Conservation (phyloP, 2,329 filamentous ascomycete genomes). For the Nothomitra cinnamomea region DNA sequence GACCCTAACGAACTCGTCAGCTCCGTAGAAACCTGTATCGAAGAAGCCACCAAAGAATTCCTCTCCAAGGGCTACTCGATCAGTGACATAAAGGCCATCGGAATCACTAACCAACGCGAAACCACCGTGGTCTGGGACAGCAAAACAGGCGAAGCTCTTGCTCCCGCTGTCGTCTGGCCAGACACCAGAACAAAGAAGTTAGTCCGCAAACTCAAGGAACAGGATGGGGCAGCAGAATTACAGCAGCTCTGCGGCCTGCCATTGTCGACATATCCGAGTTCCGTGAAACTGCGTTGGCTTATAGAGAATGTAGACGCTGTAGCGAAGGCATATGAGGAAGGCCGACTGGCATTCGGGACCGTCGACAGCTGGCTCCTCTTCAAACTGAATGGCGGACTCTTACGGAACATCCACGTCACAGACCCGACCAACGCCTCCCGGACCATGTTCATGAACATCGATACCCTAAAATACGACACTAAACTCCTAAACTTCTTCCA, state of each 20-base stretch:
- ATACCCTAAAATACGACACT: constrained; percentile 64
- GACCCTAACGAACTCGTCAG: constrained; percentile 60
- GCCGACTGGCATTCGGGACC: constrained; percentile 66
- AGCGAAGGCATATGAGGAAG: constrained; percentile 56
- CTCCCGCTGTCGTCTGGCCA: constrained; percentile 81
- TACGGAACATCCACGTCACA: constrained; percentile 57
- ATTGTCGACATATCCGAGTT: constrained; percentile 75
- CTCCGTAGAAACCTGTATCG: constrained; percentile 65
- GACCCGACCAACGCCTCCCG: constrained; percentile 77
- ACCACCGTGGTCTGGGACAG: constrained; percentile 76
- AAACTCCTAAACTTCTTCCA: constrained; percentile 63
- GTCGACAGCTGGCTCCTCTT: constrained; percentile 82
- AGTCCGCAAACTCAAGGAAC: constrained; percentile 58
- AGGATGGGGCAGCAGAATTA: constrained; percentile 50
- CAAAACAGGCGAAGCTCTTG: constrained; percentile 59
- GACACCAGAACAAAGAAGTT: constrained; percentile 65
- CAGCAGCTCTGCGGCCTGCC: constrained; percentile 61
- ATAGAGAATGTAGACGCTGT: constrained; percentile 55
- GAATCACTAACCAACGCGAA: constrained; percentile 83
- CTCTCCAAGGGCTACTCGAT: constrained; percentile 48
- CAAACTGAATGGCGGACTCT: constrained; percentile 57
- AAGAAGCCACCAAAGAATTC: constrained; percentile 57
- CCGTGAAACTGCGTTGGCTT: constrained; percentile 73
- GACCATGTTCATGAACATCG: constrained; percentile 89
- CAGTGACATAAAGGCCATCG: constrained; percentile 57